Base-by-base conservation (phyloP, 1,139 yeast genomes). In the Pichia sp. region DNA sequence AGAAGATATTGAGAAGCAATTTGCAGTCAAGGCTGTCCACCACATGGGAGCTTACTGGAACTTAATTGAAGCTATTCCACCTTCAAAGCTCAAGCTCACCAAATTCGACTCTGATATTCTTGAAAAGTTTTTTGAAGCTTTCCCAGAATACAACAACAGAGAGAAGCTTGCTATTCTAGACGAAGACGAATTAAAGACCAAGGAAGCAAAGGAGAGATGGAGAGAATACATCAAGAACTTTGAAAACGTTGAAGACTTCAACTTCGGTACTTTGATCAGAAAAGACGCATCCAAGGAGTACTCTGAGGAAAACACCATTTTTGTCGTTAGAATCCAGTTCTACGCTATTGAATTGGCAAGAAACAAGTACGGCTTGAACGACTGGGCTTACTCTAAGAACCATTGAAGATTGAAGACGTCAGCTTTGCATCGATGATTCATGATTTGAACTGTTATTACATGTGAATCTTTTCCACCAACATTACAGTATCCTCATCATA, bases 1-100 rank as follows among this genome's bases (percentile, higher is more conserved):
- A 45, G 79, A 72, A 55, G 80, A 70, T 47, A 85, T 91, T 54
- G 97, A 88, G 63, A 84, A 77, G 72, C 96, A 88, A 65, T 91
- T 91, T 56, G 97, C 98, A 34, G 98, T 93, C 46, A 87, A 85
- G 64, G 98, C 97, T 8, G 98, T 93, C 19, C 78, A 76, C 61
- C 97, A 93, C 60, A 93, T 95, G 43, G 94, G 85, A 58, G 80
- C 96, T 3, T 93, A 91, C 71, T 91, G 96, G 96, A 69, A 71
- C 35, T 64, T 93, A 42, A 63, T 93, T 38, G 72, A 72, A 44
- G 75, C 76, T 49, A 66, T 87, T 36, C 81, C 84, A 38, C 97
- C 94, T 13, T 74, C 94, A 28, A 74, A 72, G 48, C 68, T 91
- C 48, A 82, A 76, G 56, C 67, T 91, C 45, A 86, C 96, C 36